Percentiles rank a stretch among this genome's conserved stretches.
Conservation (phyloP, 306 rosid species). For the Myrica gale region DNA sequence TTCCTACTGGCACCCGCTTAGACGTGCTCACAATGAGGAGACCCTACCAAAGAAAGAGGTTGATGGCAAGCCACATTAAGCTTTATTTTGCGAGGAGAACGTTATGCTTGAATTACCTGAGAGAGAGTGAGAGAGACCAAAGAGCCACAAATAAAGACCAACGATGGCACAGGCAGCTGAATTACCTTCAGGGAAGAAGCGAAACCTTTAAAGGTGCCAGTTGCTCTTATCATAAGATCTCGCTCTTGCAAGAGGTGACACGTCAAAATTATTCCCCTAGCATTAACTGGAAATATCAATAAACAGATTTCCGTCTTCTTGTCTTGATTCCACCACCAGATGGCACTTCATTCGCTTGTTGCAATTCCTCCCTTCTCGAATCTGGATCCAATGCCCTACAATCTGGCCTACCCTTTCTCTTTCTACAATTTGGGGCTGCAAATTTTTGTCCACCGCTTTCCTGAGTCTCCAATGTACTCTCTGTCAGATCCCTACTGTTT, state of each 20-base stretch:
- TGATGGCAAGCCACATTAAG: not conserved
- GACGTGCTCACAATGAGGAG: not conserved
- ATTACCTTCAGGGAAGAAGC: slow-evolving; percentile 6
- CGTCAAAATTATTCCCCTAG: slow-evolving; percentile 22
- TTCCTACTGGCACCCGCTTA: not conserved
- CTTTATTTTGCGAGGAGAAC: not conserved
- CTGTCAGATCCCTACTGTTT: slow-evolving; percentile 26
- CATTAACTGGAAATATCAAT: slow-evolving; percentile 33
- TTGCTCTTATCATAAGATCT: slow-evolving; percentile 26
- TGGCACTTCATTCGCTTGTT: slow-evolving; percentile 30
- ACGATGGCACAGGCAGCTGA: not conserved
- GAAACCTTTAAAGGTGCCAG: slow-evolving; percentile 24
- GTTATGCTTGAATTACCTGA: not conserved
- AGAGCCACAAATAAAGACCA: not conserved
- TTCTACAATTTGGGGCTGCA: slow-evolving; percentile 40
- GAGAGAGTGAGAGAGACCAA: not conserved
- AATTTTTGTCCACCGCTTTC: slow-evolving; percentile 38
- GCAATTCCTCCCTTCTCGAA: slow-evolving; percentile 18
- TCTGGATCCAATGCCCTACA: slow-evolving; percentile 32
- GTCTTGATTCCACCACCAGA: slow-evolving; percentile 39
- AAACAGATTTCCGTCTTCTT: slow-evolving; percentile 44
- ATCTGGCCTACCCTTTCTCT: slow-evolving; percentile 60
- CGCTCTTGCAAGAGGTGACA: slow-evolving; percentile 33
- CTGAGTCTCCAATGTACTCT: slow-evolving; percentile 19
- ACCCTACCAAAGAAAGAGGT: not conserved